Base-by-base conservation (phyloP, 1,139 yeast species). In the Pichia sp. region DNA sequence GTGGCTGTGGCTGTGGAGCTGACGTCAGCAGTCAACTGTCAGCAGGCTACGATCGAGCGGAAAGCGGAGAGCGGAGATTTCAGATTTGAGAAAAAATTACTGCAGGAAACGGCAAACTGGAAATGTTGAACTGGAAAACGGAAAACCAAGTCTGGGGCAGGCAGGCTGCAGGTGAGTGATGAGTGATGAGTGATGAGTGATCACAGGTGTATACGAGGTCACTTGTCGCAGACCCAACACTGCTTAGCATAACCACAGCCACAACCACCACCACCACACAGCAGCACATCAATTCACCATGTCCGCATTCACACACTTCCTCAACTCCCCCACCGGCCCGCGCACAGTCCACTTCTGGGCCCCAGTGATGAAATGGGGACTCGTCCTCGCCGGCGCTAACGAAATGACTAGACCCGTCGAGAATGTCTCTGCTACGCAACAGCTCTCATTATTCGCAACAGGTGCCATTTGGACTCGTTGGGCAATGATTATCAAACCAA, bases 381-480 rank as follows among this genome's bases (percentile, higher is more conserved):
- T 91, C 46, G 97, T 88, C 22, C 53, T 86, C 50, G 97, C 97
- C 13, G 97, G 98, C 37, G 69, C 85, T 41, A 80, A 71, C 55
- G 98, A 91, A 60, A 66, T 82, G 45, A 72, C 74, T 49, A 78
- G 97, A 63, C 97, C 97, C 4, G 95, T 86, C 29, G 96, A 88
- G 55, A 81, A 81, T 52, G 67, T 91, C 38, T 78, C 91, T 34
- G 96, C 96, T 39, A 81, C 96, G 21, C 98, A 91, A 61, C 95
- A 85, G 58, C 59, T 82, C 44, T 95, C 98, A 1, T 69, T 91
- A 41, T 72, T 84, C 51, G 91, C 91, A 33, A 91, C 98, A 1
- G 98, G 97, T 39, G 77, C 75, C 38, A 87, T 91, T 52, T 91
- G 98, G 98, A 91, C 98, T 31, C 77, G 98, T 59, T 91, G 98